phyloP scores from a whole-genome alignment of 306 rosid species.

The Sophora flavescens region DNA sequence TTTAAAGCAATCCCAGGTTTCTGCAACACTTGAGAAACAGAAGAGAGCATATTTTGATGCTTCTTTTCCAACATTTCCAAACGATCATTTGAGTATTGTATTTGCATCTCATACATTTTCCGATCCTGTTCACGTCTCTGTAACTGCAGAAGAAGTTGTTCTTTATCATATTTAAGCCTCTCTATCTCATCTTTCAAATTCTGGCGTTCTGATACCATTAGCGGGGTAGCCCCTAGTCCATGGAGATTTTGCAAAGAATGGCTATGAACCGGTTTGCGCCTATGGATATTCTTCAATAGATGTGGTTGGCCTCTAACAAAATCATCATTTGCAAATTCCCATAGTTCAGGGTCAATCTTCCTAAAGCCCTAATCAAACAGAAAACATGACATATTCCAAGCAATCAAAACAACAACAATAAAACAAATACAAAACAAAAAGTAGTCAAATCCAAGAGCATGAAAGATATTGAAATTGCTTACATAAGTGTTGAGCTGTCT shows the following conservation, averaged over 20 bases:
- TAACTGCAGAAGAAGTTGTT: constrained; percentile 57
- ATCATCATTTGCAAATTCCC: constrained; percentile 89
- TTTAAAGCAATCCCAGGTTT: constrained; percentile 58
- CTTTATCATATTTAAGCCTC: constrained; percentile 63
- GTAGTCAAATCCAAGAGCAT: constrained; percentile 1
- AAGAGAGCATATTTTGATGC: constrained; percentile 60
- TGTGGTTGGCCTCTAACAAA: constrained; percentile 81
- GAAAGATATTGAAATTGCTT: constrained; percentile 51
- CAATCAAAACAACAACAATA: constrained; percentile 18
- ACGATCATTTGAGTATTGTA: constrained; percentile 52
- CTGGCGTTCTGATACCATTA: constrained; percentile 65
- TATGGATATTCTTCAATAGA: constrained; percentile 77
- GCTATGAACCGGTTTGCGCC: constrained; percentile 89
- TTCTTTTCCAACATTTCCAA: constrained; percentile 59
- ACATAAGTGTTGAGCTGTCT: constrained; percentile 96
- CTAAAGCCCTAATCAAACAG: constrained; percentile 74
- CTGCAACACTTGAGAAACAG: constrained; percentile 61
- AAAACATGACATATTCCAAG: constrained; percentile 28
- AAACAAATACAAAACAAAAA: neutral
- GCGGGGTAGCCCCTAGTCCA: constrained; percentile 56
- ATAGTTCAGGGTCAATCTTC: constrained; percentile 81
- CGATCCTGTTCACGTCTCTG: constrained; percentile 61
- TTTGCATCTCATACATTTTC: constrained; percentile 51
- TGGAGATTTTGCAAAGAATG: constrained; percentile 76
- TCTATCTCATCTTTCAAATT: constrained; percentile 63